Evolutionary conservation across 495 filamentous ascomycete genomes (phyloP).

Genomic region (Aspergillus mulundensis): DNA sequence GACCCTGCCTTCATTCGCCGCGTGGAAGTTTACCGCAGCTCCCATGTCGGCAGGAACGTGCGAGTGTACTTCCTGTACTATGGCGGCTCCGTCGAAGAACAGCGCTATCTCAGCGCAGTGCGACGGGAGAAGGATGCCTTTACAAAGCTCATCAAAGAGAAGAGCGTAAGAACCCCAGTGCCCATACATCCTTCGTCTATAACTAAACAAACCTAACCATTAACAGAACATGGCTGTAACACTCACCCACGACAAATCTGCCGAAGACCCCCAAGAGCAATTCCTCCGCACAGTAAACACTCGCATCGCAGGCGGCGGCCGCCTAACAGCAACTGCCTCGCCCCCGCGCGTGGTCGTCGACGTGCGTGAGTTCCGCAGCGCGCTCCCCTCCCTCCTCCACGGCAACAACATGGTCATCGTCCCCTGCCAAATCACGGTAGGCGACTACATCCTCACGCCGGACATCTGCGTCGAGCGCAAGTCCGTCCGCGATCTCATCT

Average conservation of each 20-base stretch:
- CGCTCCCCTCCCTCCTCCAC: constrained; percentile 86
- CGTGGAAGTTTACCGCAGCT: constrained; percentile 93
- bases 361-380: constrained; percentile 91
- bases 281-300: constrained; percentile 97
- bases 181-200: not conserved
- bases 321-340: constrained; percentile 78
- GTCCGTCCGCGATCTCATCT: constrained; percentile 83
- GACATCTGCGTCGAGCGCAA: constrained; percentile 93
- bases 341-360: constrained; percentile 95
- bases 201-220: constrained; percentile 12
- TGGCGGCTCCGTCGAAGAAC: constrained; percentile 90
- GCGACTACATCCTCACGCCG: constrained; percentile 91
- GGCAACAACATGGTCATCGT: constrained; percentile 80
- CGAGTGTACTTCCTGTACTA: constrained; percentile 97
- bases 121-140: constrained; percentile 94
- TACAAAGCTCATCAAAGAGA: constrained; percentile 87
- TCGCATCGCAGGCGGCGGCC: constrained; percentile 89
- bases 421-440: constrained; percentile 92
- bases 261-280: constrained; percentile 82
- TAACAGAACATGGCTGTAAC: constrained; percentile 76
- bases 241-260: constrained; percentile 66
- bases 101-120: constrained; percentile 85
- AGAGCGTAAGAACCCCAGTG: constrained; percentile 49
- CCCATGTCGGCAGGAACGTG: constrained; percentile 82
- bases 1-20: constrained; percentile 92